These are phyloP conservation scores for Crassisporium funariophilum DNA, from an alignment of 768 basidiomycete genomes.

Conservation along the genomic window DNA sequence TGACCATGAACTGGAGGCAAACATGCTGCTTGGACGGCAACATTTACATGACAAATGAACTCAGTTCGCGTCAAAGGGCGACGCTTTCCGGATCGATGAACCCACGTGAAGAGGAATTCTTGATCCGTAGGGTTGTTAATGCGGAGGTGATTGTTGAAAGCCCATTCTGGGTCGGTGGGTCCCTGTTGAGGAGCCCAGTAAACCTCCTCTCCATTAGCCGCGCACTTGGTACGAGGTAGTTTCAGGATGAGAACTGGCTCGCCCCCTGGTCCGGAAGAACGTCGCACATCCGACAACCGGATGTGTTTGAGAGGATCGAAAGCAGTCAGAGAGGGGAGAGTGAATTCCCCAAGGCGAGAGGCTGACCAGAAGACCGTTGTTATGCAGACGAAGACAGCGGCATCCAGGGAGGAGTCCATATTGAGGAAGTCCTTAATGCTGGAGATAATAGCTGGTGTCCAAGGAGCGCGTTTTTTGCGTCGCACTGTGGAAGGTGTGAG, in stretches of 20 bases:
- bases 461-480: slow-evolving; percentile 2
- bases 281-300: slow-evolving; percentile 4
- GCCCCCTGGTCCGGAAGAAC: slow-evolving; percentile 4
- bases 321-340: slow-evolving; percentile 7
- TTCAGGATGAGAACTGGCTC: slow-evolving; percentile 20
- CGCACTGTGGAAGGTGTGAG: slow-evolving; percentile 8
- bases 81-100: neutral
- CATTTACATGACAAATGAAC: slow-evolving; percentile 6
- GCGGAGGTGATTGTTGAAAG: slow-evolving; percentile 22
- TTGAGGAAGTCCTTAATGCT: slow-evolving; percentile 7
- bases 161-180: slow-evolving; percentile 16
- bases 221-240: slow-evolving; percentile 7
- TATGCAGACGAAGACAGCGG: slow-evolving; percentile 22
- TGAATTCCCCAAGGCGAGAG: slow-evolving; percentile 22
- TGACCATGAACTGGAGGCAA: slow-evolving; percentile 26
- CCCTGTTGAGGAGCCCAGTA: slow-evolving; percentile 27
- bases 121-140: slow-evolving; percentile 24
- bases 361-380: slow-evolving; percentile 19
- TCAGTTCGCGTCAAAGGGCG: slow-evolving; percentile 6
- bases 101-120: slow-evolving; percentile 12
- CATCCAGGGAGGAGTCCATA: slow-evolving; percentile 13
- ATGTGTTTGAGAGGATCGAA: slow-evolving; percentile 17
- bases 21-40: slow-evolving; percentile 6
- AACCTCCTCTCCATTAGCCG: slow-evolving; percentile 22
- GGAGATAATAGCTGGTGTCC: neutral